Percentiles rank a stretch among this genome's conserved stretches.
Conservation (phyloP, 495 filamentous ascomycete genomes). For the Lepraria neglecta region DNA sequence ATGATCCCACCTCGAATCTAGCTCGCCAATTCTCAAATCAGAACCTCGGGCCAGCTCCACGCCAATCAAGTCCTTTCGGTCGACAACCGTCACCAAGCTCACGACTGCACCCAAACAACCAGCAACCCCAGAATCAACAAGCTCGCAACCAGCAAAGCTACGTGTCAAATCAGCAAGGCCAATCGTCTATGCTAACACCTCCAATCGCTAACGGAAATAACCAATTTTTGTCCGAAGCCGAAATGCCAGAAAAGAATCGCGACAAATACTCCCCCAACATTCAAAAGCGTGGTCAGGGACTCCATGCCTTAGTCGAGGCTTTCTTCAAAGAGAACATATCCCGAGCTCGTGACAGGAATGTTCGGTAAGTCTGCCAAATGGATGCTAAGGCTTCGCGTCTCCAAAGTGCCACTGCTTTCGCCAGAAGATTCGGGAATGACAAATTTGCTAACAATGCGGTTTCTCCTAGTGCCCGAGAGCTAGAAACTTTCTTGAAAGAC, state of each 20-base stretch:
- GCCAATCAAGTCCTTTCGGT: conserved; percentile 58
- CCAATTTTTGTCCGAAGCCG: conserved; percentile 40
- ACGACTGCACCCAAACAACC: conserved; percentile 64
- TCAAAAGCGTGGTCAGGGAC: conserved; percentile 63
- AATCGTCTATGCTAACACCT: conserved; percentile 45
- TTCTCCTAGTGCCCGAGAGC: conserved; percentile 66
- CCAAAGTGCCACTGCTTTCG: background rate
- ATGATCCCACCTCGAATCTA: conserved; percentile 68
- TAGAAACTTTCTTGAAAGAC: conserved; percentile 75
- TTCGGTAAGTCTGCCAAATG: conserved; percentile 54
- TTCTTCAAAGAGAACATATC: conserved; percentile 97
- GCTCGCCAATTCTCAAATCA: conserved; percentile 97
- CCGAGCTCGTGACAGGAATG: conserved; percentile 82
- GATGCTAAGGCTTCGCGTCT: background rate
- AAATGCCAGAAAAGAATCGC: conserved; percentile 62
- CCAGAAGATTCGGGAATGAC: background rate
- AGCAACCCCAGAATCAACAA: conserved; percentile 51
- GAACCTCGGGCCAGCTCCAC: conserved; percentile 68
- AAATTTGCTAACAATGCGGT: background rate
- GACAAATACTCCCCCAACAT: conserved; percentile 74
- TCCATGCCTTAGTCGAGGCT: conserved; percentile 56
- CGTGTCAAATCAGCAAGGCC: conserved; percentile 24
- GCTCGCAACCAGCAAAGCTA: conserved; percentile 48
- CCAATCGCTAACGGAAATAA: conserved; percentile 54
- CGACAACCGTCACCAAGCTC: conserved; percentile 65